Percentiles rank a stretch among this genome's conserved stretches.
phyloP scores from a whole-genome alignment of 805 yeast species.

The Pichia pseudocactophila region DNA sequence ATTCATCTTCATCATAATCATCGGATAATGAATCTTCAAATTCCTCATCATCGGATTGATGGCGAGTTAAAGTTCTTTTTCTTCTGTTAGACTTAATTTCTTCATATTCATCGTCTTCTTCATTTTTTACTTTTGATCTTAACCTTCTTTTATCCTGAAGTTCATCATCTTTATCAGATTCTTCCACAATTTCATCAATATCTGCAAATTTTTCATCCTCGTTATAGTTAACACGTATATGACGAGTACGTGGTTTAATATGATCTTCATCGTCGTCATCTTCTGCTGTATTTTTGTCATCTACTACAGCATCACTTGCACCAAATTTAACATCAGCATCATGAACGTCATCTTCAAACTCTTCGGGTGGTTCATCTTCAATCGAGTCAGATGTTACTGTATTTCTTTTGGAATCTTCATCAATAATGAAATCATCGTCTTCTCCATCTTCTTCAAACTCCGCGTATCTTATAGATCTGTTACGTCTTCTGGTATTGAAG shows the following conservation, averaged over 20 bases:
- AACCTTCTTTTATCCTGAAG: conserved; percentile 7
- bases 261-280: conserved; percentile 19
- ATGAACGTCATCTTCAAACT: conserved; percentile 17
- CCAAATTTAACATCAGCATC: conserved; percentile 1
- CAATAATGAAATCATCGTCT: conserved; percentile 13
- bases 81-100: conserved; percentile 11
- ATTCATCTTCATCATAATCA: conserved; percentile 2
- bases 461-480: background rate
- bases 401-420: conserved; percentile 2
- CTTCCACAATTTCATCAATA: conserved; percentile 22
- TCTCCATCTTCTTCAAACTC: conserved; percentile 9
- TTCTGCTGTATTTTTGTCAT: conserved; percentile 7
- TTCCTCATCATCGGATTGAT: conserved; percentile 7
- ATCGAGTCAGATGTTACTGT: background rate
- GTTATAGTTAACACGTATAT: conserved; percentile 25
- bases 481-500: background rate
- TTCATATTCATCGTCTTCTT: conserved; percentile 21
- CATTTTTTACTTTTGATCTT: conserved; percentile 8
- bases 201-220: conserved; percentile 24
- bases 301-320: background rate
- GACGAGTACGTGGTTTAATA: conserved; percentile 22
- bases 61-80: background rate
- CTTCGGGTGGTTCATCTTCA: conserved; percentile 17
- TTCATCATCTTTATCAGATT: conserved; percentile 20
- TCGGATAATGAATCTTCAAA: conserved; percentile 3